These are phyloP conservation scores for Pelargonium fulgidum DNA, from an alignment of 441 rosid genomes.

Conservation along the genomic window DNA sequence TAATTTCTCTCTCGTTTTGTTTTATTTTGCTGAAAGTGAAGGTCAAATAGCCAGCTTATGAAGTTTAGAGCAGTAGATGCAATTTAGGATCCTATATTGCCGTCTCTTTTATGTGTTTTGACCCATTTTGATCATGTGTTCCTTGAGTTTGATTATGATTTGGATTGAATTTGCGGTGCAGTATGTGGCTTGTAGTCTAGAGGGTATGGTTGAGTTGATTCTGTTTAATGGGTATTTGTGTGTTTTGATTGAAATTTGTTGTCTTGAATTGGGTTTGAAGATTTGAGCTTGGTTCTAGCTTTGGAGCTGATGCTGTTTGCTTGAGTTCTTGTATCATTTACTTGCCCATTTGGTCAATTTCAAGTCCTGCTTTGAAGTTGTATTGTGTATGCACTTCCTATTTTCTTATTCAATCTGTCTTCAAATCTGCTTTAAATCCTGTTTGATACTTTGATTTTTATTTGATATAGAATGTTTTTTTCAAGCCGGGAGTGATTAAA, in stretches of 20 bases:
- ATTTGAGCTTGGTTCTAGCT: not conserved
- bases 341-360: too few species aligned
- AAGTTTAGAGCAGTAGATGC: too few species aligned
- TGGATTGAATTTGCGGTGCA: too few species aligned
- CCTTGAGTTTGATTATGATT: not conserved
- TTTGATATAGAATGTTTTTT: not conserved
- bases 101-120: too few species aligned
- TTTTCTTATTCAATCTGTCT: not conserved
- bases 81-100: too few species aligned
- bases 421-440: too few species aligned
- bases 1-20: not conserved
- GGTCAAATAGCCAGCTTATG: too few species aligned
- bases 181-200: not conserved
- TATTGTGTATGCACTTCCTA: not conserved
- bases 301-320: too few species aligned
- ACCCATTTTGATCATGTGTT: not conserved
- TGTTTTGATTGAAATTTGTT: not conserved
- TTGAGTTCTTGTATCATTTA: too few species aligned
- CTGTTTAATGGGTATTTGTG: not conserved
- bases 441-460: not conserved
- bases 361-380: not conserved
- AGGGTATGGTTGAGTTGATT: not conserved
- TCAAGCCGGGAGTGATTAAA: too few species aligned
- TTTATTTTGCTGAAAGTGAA: not conserved
- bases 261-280: not conserved